These are phyloP conservation scores for Lentinus tigrinus DNA, from an alignment of 768 basidiomycete species.

Conservation along the genomic window DNA sequence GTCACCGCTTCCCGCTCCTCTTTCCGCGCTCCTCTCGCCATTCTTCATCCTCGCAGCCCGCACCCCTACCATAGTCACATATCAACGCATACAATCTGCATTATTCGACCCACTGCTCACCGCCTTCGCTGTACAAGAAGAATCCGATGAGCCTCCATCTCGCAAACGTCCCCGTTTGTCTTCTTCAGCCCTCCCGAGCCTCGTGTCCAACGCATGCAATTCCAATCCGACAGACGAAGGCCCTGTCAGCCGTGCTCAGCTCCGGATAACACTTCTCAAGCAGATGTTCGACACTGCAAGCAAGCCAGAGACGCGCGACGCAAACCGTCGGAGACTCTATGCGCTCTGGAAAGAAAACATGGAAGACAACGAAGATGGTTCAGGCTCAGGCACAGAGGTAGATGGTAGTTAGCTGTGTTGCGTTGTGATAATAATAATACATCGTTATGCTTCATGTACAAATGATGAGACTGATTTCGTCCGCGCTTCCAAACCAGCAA, in stretches of 20 bases:
- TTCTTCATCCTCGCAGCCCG: constrained; percentile 72
- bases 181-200: constrained; percentile 38
- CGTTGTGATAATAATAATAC: constrained; percentile 7
- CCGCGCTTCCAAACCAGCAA: neutral
- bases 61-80: constrained; percentile 62
- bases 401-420: constrained; percentile 14
- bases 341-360: constrained; percentile 66
- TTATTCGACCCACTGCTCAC: constrained; percentile 69
- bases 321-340: constrained; percentile 83
- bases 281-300: constrained; percentile 75
- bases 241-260: constrained; percentile 29
- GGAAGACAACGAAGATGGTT: constrained; percentile 41
- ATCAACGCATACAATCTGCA: constrained; percentile 68
- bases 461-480: neutral
- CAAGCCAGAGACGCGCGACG: constrained; percentile 67
- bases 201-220: constrained; percentile 56
- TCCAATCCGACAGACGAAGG: constrained; percentile 41
- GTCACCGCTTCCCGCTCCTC: constrained; percentile 42
- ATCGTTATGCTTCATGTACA: constrained; percentile 8
- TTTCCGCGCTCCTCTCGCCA: constrained; percentile 59
- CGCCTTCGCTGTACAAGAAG: constrained; percentile 41
- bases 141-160: constrained; percentile 40
- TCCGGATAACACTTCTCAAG: constrained; percentile 58
- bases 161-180: constrained; percentile 48
- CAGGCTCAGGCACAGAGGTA: neutral